Conservation (phyloP, 1,284 basidiomycete genomes). For the Cryptococcus wingfieldii region DNA sequence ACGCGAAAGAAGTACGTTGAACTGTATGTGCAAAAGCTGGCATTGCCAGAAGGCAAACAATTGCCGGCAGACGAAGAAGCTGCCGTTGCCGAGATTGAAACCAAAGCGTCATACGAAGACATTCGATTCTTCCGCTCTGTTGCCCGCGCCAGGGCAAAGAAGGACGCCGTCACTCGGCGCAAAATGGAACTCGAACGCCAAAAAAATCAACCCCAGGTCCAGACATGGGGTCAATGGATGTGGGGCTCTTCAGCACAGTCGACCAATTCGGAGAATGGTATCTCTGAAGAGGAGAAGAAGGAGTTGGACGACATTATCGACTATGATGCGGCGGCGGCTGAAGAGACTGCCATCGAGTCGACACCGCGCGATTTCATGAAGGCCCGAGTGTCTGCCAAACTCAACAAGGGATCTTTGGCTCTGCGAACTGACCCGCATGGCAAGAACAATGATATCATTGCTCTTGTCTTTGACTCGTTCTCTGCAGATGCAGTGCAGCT, state of each 20-base stretch:
- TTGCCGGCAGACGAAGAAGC: conserved; percentile 61
- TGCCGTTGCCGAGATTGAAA: conserved; percentile 67
- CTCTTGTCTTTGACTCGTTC: conserved; percentile 84
- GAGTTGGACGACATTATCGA: conserved; percentile 92
- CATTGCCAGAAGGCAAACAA: conserved; percentile 46
- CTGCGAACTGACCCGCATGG: conserved; percentile 68
- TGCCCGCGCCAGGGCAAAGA: conserved; percentile 79
- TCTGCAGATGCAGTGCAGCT: conserved; percentile 81
- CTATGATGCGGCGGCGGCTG: conserved; percentile 76
- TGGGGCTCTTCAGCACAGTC: conserved; percentile 60
- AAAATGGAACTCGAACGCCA: conserved; percentile 65
- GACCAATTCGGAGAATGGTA: conserved; percentile 30
- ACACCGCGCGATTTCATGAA: conserved; percentile 78
- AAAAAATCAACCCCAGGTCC: conserved; percentile 52
- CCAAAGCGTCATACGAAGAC: conserved; percentile 85
- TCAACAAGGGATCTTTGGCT: conserved; percentile 82
- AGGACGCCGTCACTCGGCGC: conserved; percentile 70
- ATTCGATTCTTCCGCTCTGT: conserved; percentile 97
- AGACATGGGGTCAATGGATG: conserved; percentile 78
- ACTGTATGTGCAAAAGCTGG: conserved; percentile 67
- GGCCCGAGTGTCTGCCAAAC: conserved; percentile 67
- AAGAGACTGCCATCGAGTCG: conserved; percentile 59
- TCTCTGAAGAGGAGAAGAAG: conserved; percentile 84
- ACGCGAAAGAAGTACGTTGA: conserved; percentile 77
- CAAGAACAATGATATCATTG: conserved; percentile 66